Evolutionary conservation across 805 yeast genomes (phyloP), one percentile per base, ranked within the genome.

Genomic region (Blastobotrys americana): DNA sequence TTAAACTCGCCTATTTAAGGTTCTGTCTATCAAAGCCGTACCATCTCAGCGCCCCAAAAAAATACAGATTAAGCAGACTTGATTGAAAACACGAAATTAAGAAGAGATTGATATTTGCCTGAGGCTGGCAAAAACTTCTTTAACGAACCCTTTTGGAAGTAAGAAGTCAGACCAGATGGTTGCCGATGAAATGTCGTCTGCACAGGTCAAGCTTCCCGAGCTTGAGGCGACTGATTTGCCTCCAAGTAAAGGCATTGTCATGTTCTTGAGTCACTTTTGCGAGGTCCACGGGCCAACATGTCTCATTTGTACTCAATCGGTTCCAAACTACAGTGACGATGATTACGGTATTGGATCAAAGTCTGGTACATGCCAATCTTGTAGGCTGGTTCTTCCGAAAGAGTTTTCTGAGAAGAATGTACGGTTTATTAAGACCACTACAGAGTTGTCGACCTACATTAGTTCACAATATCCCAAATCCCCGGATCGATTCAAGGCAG

Each of bases 211-310:
- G 8, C 31, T 25, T 8, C 31, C 31, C 13, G 31, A 25, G 13
- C 31, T 25, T 8, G 31, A 25, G 8, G 31, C 10, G 8, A 13
- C 10, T 13, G 31, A 25, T 25, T 25, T 25, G 31, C 31, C 31
- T 25, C 31, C 31, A 8, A 25, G 31, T 25, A 25, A 25, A 13
- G 31, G 31, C 10, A 25, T 23, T 19, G 20, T 34, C 61, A 39
- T 58, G 18, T 58, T 60, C 37, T 48, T 59, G 27, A 52, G 55
- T 23, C 63, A 59, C 40, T 59, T 59, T 42, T 59, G 63, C 39
- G 63, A 59, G 44, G 16, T 53, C 19, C 63, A 59, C 25, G 63
- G 63, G 34, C 63, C 63, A 10, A 55, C 57, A 0, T 47, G 58
- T 22, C 46, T 59, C 9, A 34, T 59, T 36, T 59, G 63, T 37